These are phyloP conservation scores for Tetrahymena borealis DNA, from an alignment of 73 alveolate species.

Conservation along the genomic window DNA sequence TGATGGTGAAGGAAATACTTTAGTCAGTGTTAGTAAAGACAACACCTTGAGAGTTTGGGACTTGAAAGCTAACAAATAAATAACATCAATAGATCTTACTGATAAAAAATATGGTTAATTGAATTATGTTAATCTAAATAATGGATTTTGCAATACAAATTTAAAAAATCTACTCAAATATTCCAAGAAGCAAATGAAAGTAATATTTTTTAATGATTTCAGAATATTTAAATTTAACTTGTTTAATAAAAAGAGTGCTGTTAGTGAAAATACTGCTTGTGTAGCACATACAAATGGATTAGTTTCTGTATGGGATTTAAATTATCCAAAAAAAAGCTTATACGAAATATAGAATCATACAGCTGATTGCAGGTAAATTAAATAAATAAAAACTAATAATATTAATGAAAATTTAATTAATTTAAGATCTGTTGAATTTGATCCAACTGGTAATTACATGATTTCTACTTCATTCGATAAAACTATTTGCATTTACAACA, in stretches of 20 bases:
- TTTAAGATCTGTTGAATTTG: conserved; percentile 49
- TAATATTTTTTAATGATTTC: background rate
- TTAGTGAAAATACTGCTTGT: conserved; percentile 11
- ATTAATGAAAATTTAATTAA: background rate
- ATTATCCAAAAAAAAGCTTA: conserved; percentile 13
- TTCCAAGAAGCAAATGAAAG: background rate
- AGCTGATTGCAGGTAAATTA: conserved; percentile 36
- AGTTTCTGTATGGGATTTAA: conserved; percentile 49
- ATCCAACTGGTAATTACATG: conserved; percentile 45
- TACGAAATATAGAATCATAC: conserved; percentile 27
- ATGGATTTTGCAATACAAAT: background rate
- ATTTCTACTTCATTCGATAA: conserved; percentile 48
- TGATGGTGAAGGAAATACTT: conserved; percentile 82
- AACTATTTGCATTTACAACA: conserved; percentile 24
- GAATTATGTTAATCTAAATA: background rate
- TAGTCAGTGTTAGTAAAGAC: conserved; percentile 90
- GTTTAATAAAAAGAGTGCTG: background rate
- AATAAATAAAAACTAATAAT: background rate
- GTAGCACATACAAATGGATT: conserved; percentile 56
- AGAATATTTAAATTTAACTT: background rate
- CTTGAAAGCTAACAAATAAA: conserved; percentile 51
- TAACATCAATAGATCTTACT: background rate
- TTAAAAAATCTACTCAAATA: background rate
- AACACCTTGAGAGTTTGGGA: conserved; percentile 92
- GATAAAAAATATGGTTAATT: background rate